phyloP scores from a whole-genome alignment of 768 basidiomycete genomes.

The Lentinula sp. region DNA sequence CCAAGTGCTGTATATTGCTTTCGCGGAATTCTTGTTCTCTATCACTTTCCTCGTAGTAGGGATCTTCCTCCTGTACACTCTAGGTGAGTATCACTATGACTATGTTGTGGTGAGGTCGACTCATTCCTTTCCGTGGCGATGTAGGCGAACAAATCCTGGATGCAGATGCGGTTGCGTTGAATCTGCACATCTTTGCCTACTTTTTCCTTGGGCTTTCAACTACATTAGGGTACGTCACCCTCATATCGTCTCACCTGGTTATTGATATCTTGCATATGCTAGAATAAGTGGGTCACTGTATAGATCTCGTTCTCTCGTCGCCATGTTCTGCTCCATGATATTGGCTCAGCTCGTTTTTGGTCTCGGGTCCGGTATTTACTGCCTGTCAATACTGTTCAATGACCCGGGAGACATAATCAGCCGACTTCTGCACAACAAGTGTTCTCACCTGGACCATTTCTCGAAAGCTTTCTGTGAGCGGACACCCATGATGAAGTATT shows the following conservation, averaged over 20 bases:
- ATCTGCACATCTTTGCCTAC: not conserved
- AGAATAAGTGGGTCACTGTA: not conserved
- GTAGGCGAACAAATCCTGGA: not conserved
- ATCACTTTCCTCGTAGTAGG: not conserved
- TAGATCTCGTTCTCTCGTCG: not conserved
- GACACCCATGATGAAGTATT: not conserved
- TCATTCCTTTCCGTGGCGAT: not conserved
- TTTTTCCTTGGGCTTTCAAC: conserved; percentile 1
- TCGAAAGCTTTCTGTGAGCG: not conserved
- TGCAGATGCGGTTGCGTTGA: not conserved
- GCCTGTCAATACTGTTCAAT: not conserved
- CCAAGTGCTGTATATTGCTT: not conserved
- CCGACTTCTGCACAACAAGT: not conserved
- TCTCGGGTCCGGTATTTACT: not conserved
- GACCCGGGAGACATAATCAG: not conserved
- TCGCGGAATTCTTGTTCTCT: not conserved
- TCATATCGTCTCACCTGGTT: not conserved
- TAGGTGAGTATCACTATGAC: not conserved
- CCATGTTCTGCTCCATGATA: conserved; percentile 3
- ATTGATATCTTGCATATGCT: not conserved
- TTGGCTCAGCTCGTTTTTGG: conserved; percentile 3
- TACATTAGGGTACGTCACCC: not conserved
- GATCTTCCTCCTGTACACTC: not conserved
- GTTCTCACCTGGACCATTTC: not conserved
- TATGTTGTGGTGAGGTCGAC: not conserved